Conservation (phyloP, 2,329 filamentous ascomycete species). For the Chaetomium olivaceum region DNA sequence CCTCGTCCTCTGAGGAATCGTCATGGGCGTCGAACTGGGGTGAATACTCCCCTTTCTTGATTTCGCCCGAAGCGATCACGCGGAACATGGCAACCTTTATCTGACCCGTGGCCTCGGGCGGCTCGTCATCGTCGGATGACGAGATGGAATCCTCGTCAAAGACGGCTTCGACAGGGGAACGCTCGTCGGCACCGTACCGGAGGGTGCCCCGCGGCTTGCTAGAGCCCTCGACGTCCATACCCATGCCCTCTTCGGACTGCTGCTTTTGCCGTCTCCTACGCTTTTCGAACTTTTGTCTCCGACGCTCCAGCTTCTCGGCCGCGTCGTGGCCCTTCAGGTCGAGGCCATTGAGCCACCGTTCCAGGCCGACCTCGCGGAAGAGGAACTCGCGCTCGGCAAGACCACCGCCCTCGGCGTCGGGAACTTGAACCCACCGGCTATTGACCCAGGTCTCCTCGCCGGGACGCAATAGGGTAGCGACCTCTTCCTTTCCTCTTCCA, state of each 20-base stretch:
- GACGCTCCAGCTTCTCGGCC: slow-evolving; percentile 85
- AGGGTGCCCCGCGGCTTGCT: slow-evolving; percentile 60
- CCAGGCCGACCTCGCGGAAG: slow-evolving; percentile 93
- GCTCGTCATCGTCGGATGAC: slow-evolving; percentile 78
- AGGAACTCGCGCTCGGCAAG: slow-evolving; percentile 95
- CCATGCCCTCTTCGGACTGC: slow-evolving; percentile 40
- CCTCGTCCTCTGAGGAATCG: slow-evolving; percentile 72
- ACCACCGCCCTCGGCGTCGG: slow-evolving; percentile 86
- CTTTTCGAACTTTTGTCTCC: slow-evolving; percentile 75
- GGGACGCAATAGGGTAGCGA: slow-evolving; percentile 85
- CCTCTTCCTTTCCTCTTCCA: slow-evolving; percentile 91
- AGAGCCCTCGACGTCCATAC: slow-evolving; percentile 45
- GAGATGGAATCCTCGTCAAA: slow-evolving; percentile 72
- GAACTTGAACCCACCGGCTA: slow-evolving; percentile 94
- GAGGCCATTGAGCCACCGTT: slow-evolving; percentile 93
- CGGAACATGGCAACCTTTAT: slow-evolving; percentile 98
- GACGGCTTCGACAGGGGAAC: slow-evolving; percentile 70
- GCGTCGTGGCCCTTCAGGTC: slow-evolving; percentile 93
- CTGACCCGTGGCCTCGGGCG: slow-evolving; percentile 91
- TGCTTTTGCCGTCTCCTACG: slow-evolving; percentile 65
- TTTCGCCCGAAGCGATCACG: slow-evolving; percentile 91
- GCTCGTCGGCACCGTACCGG: slow-evolving; percentile 76
- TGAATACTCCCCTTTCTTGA: slow-evolving; percentile 97
- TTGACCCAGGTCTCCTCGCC: slow-evolving; percentile 99
- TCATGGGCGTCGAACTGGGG: slow-evolving; percentile 97